Evolutionary conservation across 768 basidiomycete genomes (phyloP).

Genomic region (Melanogaster broomeanus): DNA sequence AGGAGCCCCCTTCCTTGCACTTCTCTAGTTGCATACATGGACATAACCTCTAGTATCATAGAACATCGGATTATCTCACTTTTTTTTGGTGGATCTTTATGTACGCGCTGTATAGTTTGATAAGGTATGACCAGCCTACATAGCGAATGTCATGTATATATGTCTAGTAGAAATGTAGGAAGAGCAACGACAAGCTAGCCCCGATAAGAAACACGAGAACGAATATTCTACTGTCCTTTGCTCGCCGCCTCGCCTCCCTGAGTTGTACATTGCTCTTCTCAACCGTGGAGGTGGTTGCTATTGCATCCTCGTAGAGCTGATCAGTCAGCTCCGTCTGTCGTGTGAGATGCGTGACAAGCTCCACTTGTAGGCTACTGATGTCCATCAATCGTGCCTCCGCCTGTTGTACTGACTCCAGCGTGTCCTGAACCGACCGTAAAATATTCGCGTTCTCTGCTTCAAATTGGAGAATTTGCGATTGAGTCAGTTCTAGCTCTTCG

Average conservation of each 20-base stretch:
- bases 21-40: not conserved
- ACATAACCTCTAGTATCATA: not conserved
- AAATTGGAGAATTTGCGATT: conserved; percentile 90
- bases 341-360: conserved; percentile 85
- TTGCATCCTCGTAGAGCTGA: conserved; percentile 92
- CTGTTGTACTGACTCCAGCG: conserved; percentile 84
- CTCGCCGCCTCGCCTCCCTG: conserved; percentile 83
- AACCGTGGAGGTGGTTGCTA: conserved; percentile 81
- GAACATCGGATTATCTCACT: not conserved
- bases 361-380: conserved; percentile 90
- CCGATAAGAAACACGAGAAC: conserved; percentile 91
- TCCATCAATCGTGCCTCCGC: conserved; percentile 92
- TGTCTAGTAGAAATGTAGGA: conserved; percentile 87
- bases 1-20: conserved; percentile 49
- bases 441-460: conserved; percentile 90
- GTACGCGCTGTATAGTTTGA: not conserved
- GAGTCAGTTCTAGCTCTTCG: conserved; percentile 79
- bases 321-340: conserved; percentile 92
- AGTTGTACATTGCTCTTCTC: conserved; percentile 91
- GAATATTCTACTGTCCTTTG: conserved; percentile 85
- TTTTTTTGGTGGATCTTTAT: not conserved
- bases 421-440: conserved; percentile 80
- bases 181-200: conserved; percentile 87
- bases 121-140: conserved; percentile 5
- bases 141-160: conserved; percentile 1